These are phyloP conservation scores for Lepidopterella palustris DNA, from an alignment of 495 filamentous ascomycete species.

Conservation along the genomic window DNA sequence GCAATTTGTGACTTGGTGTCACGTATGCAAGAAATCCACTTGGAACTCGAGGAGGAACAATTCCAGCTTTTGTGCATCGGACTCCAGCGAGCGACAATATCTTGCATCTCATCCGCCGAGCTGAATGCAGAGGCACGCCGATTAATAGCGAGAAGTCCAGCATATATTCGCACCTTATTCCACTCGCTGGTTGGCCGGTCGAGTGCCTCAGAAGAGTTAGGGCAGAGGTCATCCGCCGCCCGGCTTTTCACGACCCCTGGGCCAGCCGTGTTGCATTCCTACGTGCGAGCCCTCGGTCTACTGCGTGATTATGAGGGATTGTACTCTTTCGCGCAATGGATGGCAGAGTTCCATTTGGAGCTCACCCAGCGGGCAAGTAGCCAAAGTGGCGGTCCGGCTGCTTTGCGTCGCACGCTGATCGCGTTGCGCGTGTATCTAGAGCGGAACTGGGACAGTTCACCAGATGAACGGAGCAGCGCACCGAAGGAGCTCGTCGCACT, in stretches of 20 bases:
- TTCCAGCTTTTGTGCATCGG: constrained; percentile 19
- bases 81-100: neutral
- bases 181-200: constrained; percentile 6
- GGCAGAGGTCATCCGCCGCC: neutral
- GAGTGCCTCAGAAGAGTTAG: neutral
- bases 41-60: constrained; percentile 29
- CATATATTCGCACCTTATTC: constrained; percentile 11
- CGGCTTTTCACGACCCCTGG: constrained; percentile 7
- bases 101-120: neutral
- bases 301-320: constrained; percentile 31
- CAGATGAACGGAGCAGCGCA: constrained; percentile 15
- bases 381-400: constrained; percentile 38
- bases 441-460: constrained; percentile 18
- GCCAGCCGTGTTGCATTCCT: constrained; percentile 33
- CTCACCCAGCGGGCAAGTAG: constrained; percentile 11
- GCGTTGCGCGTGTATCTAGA: constrained; percentile 52
- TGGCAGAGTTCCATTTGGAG: constrained; percentile 18
- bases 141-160: constrained; percentile 1
- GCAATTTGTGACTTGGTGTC: constrained; percentile 6
- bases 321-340: constrained; percentile 29
- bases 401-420: constrained; percentile 45
- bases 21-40: constrained; percentile 4
- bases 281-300: constrained; percentile 35
- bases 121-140: neutral
- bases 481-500: constrained; percentile 23